Percentiles rank a stretch among this genome's conserved stretches.
Evolutionary conservation across 768 basidiomycete species (phyloP).

Genomic region (Termitomyces sp.): DNA sequence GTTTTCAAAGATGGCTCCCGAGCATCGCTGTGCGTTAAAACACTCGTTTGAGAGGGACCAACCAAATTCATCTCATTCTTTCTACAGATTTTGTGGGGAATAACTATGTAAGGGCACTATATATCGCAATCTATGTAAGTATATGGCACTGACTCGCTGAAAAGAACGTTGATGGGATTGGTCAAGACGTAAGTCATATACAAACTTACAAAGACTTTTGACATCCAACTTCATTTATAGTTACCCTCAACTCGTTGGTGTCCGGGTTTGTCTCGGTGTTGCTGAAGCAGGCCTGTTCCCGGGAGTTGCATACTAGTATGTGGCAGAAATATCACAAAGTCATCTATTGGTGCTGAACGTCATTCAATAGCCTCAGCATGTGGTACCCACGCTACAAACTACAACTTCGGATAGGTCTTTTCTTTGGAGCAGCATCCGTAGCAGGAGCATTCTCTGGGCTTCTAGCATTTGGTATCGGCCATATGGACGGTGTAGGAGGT

Average conservation of each 20-base stretch:
- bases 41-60: background rate
- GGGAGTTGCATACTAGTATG: constrained; percentile 71
- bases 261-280: constrained; percentile 56
- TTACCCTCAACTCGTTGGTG: constrained; percentile 58
- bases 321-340: background rate
- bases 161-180: constrained; percentile 61
- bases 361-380: constrained; percentile 45
- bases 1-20: constrained; percentile 51
- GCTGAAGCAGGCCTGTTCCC: constrained; percentile 74
- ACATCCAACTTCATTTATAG: constrained; percentile 25
- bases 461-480: constrained; percentile 51
- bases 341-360: background rate
- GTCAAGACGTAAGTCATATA: constrained; percentile 51
- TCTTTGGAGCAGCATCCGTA: constrained; percentile 63
- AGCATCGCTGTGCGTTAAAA: constrained; percentile 49
- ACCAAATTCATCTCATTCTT: background rate
- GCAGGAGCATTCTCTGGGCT: constrained; percentile 64
- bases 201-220: background rate
- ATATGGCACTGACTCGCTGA: background rate
- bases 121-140: background rate
- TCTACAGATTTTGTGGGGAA: constrained; percentile 57
- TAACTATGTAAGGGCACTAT: constrained; percentile 47
- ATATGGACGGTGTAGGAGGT: constrained; percentile 44
- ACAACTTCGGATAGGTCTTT: constrained; percentile 57
- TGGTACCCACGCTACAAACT: constrained; percentile 68